phyloP scores from a whole-genome alignment of 257 asterid species.

The Parsonsia alboflavescens region DNA sequence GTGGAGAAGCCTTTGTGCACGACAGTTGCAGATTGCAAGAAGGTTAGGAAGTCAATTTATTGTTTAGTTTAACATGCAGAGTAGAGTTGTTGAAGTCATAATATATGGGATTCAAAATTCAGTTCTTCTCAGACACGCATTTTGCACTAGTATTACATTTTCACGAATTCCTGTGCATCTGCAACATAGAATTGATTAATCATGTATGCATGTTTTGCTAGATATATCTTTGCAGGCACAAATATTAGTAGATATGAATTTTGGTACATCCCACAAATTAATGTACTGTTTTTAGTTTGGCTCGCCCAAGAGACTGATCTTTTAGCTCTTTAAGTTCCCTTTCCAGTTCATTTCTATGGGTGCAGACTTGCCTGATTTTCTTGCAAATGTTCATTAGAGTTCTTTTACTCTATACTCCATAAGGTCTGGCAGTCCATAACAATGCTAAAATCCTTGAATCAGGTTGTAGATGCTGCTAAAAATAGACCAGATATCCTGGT shows the following conservation, averaged over 20 bases:
- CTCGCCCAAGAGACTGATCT: background rate
- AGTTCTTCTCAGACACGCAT: background rate
- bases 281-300: background rate
- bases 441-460: slow-evolving; percentile 1
- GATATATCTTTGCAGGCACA: background rate
- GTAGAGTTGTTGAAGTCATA: background rate
- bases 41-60: slow-evolving; percentile 36
- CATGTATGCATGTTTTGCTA: background rate
- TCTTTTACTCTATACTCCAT: background rate
- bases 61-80: background rate
- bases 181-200: background rate
- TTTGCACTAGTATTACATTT: background rate
- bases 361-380: background rate
- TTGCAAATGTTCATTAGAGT: background rate
- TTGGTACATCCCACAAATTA: background rate
- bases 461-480: slow-evolving; percentile 78
- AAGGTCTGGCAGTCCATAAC: background rate
- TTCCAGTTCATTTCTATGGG: background rate
- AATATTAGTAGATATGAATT: background rate
- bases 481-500: slow-evolving; percentile 62
- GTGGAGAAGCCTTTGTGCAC: slow-evolving; percentile 98
- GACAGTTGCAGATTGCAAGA: slow-evolving; percentile 62
- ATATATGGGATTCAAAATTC: background rate
- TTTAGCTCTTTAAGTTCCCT: background rate
- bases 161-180: background rate